Percentiles rank a stretch among this genome's conserved stretches.
phyloP scores from a whole-genome alignment of 371 early-diverging fungal genomes.

The Actinomucor elegans region DNA sequence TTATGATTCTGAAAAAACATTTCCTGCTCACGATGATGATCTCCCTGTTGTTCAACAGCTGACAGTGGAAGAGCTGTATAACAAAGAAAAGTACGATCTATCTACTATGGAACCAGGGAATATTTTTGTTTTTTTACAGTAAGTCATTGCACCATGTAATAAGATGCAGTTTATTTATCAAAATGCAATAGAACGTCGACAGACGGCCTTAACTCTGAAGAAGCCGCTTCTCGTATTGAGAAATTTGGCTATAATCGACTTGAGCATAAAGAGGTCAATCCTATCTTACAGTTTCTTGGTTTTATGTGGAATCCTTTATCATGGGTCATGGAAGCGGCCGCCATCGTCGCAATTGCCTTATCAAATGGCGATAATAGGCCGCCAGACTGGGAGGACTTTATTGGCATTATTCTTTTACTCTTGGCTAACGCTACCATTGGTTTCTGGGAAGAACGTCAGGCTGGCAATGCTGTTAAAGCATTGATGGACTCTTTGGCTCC shows the following conservation, averaged over 20 bases:
- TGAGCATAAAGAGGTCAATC: constrained; percentile 70
- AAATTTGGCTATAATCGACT: constrained; percentile 68
- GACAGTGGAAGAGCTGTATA: constrained; percentile 69
- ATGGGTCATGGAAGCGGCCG: constrained; percentile 73
- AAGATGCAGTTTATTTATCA: not conserved
- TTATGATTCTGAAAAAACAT: no score
- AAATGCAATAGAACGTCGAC: constrained; percentile 38
- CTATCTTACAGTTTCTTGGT: constrained; percentile 75
- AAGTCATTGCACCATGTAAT: constrained; percentile 14
- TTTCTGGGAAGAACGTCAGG: constrained; percentile 73
- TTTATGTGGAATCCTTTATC: constrained; percentile 77
- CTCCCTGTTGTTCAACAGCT: constrained; percentile 40
- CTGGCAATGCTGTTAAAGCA: constrained; percentile 68
- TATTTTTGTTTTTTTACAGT: constrained; percentile 65
- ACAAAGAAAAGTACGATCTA: constrained; percentile 77
- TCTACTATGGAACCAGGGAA: constrained; percentile 70
- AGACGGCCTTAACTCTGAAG: constrained; percentile 52
- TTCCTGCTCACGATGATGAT: not conserved
- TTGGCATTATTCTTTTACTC: constrained; percentile 70
- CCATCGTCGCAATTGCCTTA: constrained; percentile 60
- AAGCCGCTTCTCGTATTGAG: constrained; percentile 52
- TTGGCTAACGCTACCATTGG: constrained; percentile 79
- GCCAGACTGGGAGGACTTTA: constrained; percentile 78
- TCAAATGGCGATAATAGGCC: constrained; percentile 61
- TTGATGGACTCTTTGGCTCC: constrained; percentile 70